phyloP scores from a whole-genome alignment of 1,284 basidiomycete genomes.

The Leccinum griseonigrum region DNA sequence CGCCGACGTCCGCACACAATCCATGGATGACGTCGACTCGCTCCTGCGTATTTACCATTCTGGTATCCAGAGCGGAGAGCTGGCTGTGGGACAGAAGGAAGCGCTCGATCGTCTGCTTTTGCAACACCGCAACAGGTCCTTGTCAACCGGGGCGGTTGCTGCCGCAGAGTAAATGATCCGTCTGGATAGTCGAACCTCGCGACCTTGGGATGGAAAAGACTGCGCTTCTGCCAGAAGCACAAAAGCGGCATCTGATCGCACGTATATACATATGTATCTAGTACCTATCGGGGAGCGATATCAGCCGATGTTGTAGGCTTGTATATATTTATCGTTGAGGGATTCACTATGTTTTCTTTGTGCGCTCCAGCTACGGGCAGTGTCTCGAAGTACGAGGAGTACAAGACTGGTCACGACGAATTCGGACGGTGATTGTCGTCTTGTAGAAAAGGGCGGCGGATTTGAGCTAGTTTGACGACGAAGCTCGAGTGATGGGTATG shows the following conservation, averaged over 20 bases:
- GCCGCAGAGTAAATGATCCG: slow-evolving; percentile 8
- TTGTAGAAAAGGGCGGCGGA: background rate
- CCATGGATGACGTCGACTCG: slow-evolving; percentile 98
- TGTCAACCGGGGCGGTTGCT: slow-evolving; percentile 19
- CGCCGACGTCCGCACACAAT: slow-evolving; percentile 96
- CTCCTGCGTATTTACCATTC: slow-evolving; percentile 95
- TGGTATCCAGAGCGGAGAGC: slow-evolving; percentile 82
- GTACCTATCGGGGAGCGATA: slow-evolving; percentile 8
- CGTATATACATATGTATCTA: slow-evolving; percentile 9
- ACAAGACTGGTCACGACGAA: background rate
- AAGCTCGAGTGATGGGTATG: background rate
- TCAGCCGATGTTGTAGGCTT: slow-evolving; percentile 5
- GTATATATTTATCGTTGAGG: background rate
- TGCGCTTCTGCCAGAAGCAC: background rate
- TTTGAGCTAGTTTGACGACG: background rate
- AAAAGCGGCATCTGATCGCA: slow-evolving; percentile 21
- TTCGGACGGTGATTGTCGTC: background rate
- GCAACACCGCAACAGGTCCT: slow-evolving; percentile 56
- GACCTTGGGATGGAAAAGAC: background rate
- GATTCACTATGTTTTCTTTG: background rate
- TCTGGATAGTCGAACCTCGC: background rate
- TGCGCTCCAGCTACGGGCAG: background rate
- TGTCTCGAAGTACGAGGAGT: background rate
- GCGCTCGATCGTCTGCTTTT: slow-evolving; percentile 80
- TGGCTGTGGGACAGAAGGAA: slow-evolving; percentile 85